Base-by-base conservation (phyloP, 805 yeast genomes). In the Sugiyamaella floridensis region DNA sequence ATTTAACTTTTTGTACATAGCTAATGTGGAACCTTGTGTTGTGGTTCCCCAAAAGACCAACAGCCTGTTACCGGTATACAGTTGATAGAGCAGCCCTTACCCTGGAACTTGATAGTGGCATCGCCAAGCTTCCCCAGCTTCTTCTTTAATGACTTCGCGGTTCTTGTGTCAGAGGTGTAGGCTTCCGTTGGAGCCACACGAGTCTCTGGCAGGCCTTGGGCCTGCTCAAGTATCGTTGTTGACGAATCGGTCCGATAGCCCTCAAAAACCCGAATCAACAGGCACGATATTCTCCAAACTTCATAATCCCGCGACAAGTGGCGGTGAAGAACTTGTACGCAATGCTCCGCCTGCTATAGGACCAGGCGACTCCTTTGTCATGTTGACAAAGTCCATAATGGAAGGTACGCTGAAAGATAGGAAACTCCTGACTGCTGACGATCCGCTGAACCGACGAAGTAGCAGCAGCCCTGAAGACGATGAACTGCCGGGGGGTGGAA, bases 141-240 rank as follows among this genome's bases (percentile, higher is more conserved):
- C 26, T 3, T n/a, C 34, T 29, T 8, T 14, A 32, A 45, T 45
- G 48, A 45, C 19, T 4, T 47, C 53, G 8, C 66, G 59, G 62
- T 68, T 68, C 41, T 15, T 50, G 16, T 85, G 93, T 67, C 86
- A 80, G 62, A 69, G 80, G 59, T 85, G 92, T 65, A 74, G 78
- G 53, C 71, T 78, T 18, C 85, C 86, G 1, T 62, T 85, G 32
- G 63, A 65, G 11, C 67, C 83, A 4, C 86, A 85, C 63, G 75
- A 75, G 11, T 77, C 88, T 0, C 63, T 85, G 12, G 64, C 70
- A 18, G 76, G 75, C 32, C 64, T 83, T 22, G 75, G 79, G 47
- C 69, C 73, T 19, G 81, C 83, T 0, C 89, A 84, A 62, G 68
- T 76, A 2, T 75, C 77, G 41, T 70, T 83, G 19, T 67, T 85